Evolutionary conservation across 1,284 basidiomycete genomes (phyloP), one percentile per base, ranked within the genome.

Genomic region (Naganishia sp.): DNA sequence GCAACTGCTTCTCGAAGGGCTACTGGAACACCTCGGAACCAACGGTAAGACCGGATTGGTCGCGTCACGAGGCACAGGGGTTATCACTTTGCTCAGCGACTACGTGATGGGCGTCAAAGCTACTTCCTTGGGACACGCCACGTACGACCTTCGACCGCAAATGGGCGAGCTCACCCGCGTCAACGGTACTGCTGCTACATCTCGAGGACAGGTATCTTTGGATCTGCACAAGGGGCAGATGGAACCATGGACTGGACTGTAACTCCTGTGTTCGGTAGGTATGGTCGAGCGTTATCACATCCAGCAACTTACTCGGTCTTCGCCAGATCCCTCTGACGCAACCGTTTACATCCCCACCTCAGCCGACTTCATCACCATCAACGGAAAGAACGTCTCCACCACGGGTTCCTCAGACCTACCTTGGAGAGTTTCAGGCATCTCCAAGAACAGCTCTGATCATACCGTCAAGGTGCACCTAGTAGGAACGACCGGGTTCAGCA

Each of bases 41-140:
- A 57, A 57, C 28, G 55, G 23, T 17, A 42, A 57, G 2, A 57
- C 55, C 21, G 55, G 32, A n/a, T 21, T 57, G 25, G 55, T 57
- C 28, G 55, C 55, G 4, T 57, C 55, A 9, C 55, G 55, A 57
- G 46, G 55, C 31, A 57, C 55, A 23, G 55, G 55, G 21, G 55
- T 57, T n/a, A 47, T 57, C 28, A 57, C 55, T 15, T n/a, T 57
- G 15, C 28, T 57, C 3, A 57, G 55, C 45, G 55, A 57, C 31
- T 57, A 57, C 32, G 55, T 57, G 10, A 57, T 57, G 55, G 55
- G 43, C 6, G 55, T 57, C 42, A 57, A 57, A 25, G 55, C 55
- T 10, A 57, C 55, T 3, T 57, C 43, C 17, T 46, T 57, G 43
- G 55, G 55, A 11, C 55, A 57, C n/a, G 43, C 43, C 17, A 57